Evolutionary conservation across 1,284 basidiomycete genomes (phyloP), one percentile per base, ranked within the genome.

Genomic region (Ustilago loliicola): DNA sequence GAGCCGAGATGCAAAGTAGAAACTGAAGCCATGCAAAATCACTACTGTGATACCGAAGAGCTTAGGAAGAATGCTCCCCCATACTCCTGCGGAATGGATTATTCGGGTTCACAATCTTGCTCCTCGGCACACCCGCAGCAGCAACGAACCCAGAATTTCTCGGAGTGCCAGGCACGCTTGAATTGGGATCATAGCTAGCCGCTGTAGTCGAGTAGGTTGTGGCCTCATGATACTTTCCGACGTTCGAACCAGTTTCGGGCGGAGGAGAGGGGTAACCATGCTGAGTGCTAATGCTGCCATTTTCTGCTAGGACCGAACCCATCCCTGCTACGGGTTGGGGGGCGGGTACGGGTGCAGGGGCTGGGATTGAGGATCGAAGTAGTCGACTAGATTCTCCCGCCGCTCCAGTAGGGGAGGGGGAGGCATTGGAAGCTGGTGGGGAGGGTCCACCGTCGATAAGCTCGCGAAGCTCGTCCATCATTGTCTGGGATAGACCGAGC

Each of bases 391-490:
- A 23, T 13, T 62, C 60, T 38, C 45, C 45, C 0, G 56, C 38
- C 17, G 56, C 23, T 1, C 60, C 60, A n/a, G n/a, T 55, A 19
- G 56, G 54, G 21, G 62, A 60, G 3, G 68, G 57, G 6, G 72
- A 58, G 10, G 48, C 45, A 3, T 62, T 63, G 21, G 77, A 72
- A 13, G 75, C 61, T 2, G 72, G 62, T 3, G 72, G 61, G 13
- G 61, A 64, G 34, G 61, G 65, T 5, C 40, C 79, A 7, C 66
- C 81, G 9, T 83, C 81, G 23, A 83, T 76, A 13, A 83, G 55
- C 60, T 83, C 81, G 25, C 79, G 64, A 25, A 83, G 65, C 64
- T 83, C 81, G 51, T 80, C 76, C 60, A 83, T 70, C 51, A 69
- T 80, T n/a, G 58, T 69, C 21, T 69, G 62, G 1, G 80, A 80